Evolutionary conservation across 208 protist species (phyloP).

Genomic region (Acanthamoeba triangularis): DNA sequence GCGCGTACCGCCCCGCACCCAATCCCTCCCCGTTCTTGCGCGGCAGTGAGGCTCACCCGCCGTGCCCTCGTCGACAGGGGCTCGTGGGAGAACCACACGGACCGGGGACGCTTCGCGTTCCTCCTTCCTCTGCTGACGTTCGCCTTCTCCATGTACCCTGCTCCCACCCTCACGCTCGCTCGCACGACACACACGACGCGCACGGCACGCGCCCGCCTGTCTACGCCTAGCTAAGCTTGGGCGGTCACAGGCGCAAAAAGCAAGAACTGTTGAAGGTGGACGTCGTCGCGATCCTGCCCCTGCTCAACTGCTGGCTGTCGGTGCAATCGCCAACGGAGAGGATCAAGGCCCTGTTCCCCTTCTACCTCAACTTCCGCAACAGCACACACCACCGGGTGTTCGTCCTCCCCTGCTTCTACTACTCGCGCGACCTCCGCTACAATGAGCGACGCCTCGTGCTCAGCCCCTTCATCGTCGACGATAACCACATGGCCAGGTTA

Average conservation of each 20-base stretch:
- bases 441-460: not conserved
- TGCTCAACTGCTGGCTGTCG: slow-evolving; percentile 6
- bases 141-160: not conserved
- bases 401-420: slow-evolving; percentile 17
- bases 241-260: not conserved
- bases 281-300: not conserved
- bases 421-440: not conserved
- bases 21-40: not conserved
- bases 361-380: not conserved
- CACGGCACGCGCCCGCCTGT: not conserved
- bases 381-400: not conserved
- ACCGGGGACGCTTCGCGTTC: not conserved
- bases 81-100: not conserved
- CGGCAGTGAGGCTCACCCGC: no score
- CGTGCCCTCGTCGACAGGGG: not conserved
- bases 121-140: not conserved
- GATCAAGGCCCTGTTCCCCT: not conserved
- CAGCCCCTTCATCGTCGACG: not conserved
- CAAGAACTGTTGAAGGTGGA: no score
- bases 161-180: not conserved
- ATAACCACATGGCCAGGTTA: not conserved
- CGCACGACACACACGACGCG: no score
- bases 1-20: not conserved
- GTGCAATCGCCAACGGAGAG: not conserved
- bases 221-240: no score